Conservation (phyloP, 2,329 filamentous ascomycete genomes). For the Monilinia fructigena region DNA sequence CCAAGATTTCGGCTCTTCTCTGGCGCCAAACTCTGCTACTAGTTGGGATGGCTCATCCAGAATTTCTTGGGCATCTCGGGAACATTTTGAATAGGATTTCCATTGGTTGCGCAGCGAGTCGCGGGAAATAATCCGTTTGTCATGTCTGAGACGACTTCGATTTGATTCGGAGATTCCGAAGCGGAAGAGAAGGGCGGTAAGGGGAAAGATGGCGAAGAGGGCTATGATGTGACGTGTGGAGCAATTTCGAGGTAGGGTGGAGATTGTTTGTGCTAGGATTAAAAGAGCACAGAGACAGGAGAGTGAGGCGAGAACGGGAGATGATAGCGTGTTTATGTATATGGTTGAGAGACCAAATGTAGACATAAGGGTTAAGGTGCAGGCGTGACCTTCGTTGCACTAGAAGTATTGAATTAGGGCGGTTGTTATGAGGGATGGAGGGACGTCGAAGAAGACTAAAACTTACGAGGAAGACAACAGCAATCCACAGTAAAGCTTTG, state of each 20-base stretch:
- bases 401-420: not conserved
- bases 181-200: slow-evolving; percentile 11
- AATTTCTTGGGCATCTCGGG: slow-evolving; percentile 1
- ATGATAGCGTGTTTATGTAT: slow-evolving; percentile 6
- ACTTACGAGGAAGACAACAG: slow-evolving; percentile 17
- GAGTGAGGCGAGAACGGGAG: not conserved
- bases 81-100: not conserved
- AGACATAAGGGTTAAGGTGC: slow-evolving; percentile 16
- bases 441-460: not conserved
- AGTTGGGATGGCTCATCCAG: slow-evolving; percentile 20
- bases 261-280: slow-evolving; percentile 6
- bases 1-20: slow-evolving; percentile 1
- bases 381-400: slow-evolving; percentile 20
- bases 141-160: not conserved
- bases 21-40: slow-evolving; percentile 15
- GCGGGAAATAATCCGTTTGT: not conserved
- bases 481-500: slow-evolving; percentile 14
- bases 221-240: not conserved
- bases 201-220: slow-evolving; percentile 12
- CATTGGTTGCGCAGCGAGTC: not conserved
- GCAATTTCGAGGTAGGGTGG: slow-evolving; percentile 1
- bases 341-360: slow-evolving; percentile 20
- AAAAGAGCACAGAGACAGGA: slow-evolving; percentile 18
- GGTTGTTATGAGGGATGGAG: not conserved
- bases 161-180: not conserved